phyloP scores from a whole-genome alignment of 345 rosid genomes.

The Trapa bicornis region DNA sequence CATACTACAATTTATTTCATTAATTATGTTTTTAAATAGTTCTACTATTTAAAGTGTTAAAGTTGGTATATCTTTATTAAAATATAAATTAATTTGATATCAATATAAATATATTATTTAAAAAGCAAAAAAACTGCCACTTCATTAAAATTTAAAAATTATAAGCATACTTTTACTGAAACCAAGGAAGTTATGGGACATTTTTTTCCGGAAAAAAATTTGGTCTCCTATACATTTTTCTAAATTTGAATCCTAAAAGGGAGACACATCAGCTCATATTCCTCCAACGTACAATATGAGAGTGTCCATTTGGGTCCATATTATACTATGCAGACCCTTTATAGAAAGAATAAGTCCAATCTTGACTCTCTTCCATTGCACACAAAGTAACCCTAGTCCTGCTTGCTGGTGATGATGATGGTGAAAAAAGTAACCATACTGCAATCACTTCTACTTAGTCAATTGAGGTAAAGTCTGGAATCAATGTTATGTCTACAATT shows the following conservation, averaged over 20 bases:
- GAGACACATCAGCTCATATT: slow-evolving; percentile 4
- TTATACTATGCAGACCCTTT: slow-evolving; percentile 17
- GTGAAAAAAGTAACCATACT: too few relatives aligned
- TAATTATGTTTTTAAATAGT: too few relatives aligned
- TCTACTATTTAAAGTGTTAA: too few relatives aligned
- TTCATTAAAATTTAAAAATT: background rate
- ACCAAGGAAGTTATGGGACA: slow-evolving; percentile 1
- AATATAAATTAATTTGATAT: too few relatives aligned
- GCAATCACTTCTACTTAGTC: too few relatives aligned
- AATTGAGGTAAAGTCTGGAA: too few relatives aligned
- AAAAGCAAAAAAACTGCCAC: too few relatives aligned
- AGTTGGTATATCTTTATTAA: too few relatives aligned
- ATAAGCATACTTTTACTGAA: background rate
- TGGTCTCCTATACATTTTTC: slow-evolving; percentile 2
- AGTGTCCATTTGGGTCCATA: slow-evolving; percentile 23
- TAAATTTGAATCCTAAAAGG: slow-evolving; percentile 2
- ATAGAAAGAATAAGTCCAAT: slow-evolving; percentile 12
- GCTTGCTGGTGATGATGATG: too few relatives aligned
- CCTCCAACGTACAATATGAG: slow-evolving; percentile 17
- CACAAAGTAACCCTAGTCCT: background rate
- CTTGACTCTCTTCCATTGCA: background rate
- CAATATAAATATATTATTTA: too few relatives aligned
- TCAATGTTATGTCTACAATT: too few relatives aligned
- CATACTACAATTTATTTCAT: too few relatives aligned
- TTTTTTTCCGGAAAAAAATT: background rate